Evolutionary conservation across 148 eudicot species (phyloP), one percentile per base, ranked within the genome.

Genomic region (Selenicereus undatus): DNA sequence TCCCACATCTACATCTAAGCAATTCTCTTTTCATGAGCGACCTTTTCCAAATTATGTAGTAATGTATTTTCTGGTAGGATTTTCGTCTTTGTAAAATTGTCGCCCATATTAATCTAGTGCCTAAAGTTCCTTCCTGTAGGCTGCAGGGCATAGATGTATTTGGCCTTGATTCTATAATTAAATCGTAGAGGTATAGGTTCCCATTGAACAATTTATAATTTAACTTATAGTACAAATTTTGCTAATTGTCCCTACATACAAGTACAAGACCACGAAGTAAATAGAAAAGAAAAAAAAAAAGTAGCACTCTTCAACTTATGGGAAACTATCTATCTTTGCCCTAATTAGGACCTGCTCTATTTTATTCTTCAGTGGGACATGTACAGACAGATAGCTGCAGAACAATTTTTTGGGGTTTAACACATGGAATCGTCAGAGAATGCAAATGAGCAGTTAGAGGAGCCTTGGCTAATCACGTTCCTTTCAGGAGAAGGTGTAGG

Each of bases 391-490:
- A 73, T 56, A 42, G n/a, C 72, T 76, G 36, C 75, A 72, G 22
- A 52, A 0, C 14, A 56, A 18, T 12, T 27, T 27, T 29, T 30
- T 29, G 54, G n/a, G 11, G n/a, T 27, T 76, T 77, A 83, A 85
- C 86, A 90, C 75, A 87, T 80, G 18, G 98, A 94, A 75, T 94
- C 94, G 24, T 92, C 97, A 3, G 99, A 92, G 89, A 97, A 97
- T 35, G 93, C 90, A 76, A 86, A 97, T 1, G 99, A 94, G 87
- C 97, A 91, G 84, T 91, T 94, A 20, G 95, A 91, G 32, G 98
- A 97, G 35, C 94, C 97, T 70, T 89, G 94, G 76, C 82, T 85
- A 54, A 82, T 81, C 89, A 84, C 58, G 18, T 90, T 88, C 77
- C 89, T 81, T 29, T 84, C 60, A 22, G 91, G 92, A 78, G 90